Evolutionary conservation across 768 basidiomycete species (phyloP), one percentile per base, ranked within the genome.

Genomic region (Russula brevipes): DNA sequence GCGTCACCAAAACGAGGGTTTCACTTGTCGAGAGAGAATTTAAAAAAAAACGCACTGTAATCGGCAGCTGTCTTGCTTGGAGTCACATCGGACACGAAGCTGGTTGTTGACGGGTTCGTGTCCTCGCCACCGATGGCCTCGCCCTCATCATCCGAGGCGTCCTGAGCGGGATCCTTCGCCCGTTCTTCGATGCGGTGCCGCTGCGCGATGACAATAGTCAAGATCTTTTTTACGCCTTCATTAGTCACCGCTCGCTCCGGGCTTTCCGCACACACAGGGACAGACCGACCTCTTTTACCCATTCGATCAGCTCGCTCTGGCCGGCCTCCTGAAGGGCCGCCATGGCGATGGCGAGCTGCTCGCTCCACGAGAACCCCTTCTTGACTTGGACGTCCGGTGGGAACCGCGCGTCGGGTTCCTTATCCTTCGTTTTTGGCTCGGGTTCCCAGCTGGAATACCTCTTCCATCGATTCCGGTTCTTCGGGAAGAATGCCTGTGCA

Each of bases 271-370:
- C 42, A 38, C 61, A 75, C 88, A 68, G 71, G 41, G 11, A 51
- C 46, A 39, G 62, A 75, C 89, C 68, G 71, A 94, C 95, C 72
- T 91, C 83, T 69, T 86, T 87, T 52, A 86, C 81, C 90, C 93
- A 94, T 60, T 86, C 82, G 33, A 96, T 81, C 45, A 93, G 77
- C 36, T 80, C 79, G 59, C 76, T 74, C 69, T 88, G 79, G 9
- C 81, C 87, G 16, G 80, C 80, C 54, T 92, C 87, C 9, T 87
- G 77, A 12, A 98, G 80, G 51, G 83, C 81, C 45, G 84, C 85
- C 63, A 97, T 82, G 3, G 86, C 86, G 67, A 98, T 91, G 3
- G 90, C 95, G 52, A 98, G 78, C 73, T 98, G 87, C 70, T 98
- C 88, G 68, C 86, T 92, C 86, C 88, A 89, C 16, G 88, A 85